These are phyloP conservation scores for Onygenales sp. DNA, from an alignment of 2,329 filamentous ascomycete genomes.

Conservation along the genomic window DNA sequence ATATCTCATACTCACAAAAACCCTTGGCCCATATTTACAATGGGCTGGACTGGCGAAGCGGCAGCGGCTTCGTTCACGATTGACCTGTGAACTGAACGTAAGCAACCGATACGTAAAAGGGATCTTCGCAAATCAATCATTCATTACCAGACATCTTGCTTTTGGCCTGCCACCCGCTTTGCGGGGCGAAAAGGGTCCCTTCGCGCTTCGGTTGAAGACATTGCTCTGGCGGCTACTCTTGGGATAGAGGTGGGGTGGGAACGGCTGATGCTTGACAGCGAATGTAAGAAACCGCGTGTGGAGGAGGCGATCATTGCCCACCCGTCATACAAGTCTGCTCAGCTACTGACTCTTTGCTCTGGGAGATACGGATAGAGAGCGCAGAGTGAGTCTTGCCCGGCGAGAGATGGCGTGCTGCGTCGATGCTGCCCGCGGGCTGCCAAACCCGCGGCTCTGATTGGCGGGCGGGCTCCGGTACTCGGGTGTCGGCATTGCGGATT, in stretches of 20 bases:
- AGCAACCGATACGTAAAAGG: neutral
- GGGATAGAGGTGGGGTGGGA: neutral
- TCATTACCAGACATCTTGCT: conserved; percentile 41
- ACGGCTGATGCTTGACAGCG: neutral
- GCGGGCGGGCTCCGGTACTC: no score
- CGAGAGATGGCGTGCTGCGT: no score
- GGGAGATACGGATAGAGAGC: neutral
- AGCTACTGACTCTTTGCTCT: neutral
- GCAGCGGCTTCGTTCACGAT: conserved; percentile 61
- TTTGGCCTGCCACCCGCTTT: conserved; percentile 39
- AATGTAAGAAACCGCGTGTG: neutral
- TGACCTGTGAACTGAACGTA: conserved; percentile 35
- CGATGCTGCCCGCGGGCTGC: no score
- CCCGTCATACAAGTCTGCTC: neutral
- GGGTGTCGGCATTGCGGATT: no score
- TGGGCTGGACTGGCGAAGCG: conserved; percentile 53
- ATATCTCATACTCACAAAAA: conserved; percentile 37
- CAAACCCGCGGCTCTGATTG: no score
- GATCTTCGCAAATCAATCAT: neutral
- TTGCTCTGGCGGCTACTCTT: conserved; percentile 20
- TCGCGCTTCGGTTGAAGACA: conserved; percentile 30
- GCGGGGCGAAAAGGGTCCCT: conserved; percentile 38
- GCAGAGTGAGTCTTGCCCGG: no score
- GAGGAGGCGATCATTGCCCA: neutral
- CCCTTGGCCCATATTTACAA: conserved; percentile 61